phyloP scores from a whole-genome alignment of 768 basidiomycete genomes.

The Leccinum broughii region DNA sequence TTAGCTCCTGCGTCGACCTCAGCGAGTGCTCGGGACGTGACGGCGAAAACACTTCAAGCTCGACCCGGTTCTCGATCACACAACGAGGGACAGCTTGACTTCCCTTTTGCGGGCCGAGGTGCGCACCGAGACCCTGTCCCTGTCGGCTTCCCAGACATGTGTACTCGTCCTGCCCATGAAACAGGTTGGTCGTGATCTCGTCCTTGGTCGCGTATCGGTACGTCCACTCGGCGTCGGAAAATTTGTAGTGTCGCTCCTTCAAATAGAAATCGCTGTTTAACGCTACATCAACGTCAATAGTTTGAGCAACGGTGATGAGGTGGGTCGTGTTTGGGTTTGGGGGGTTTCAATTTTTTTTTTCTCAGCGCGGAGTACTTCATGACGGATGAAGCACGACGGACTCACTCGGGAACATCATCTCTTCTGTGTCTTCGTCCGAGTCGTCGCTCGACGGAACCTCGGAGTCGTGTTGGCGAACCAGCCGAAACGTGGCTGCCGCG shows the following conservation, averaged over 20 bases:
- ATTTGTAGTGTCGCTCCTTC: neutral
- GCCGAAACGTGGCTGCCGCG: neutral
- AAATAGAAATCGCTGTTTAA: conserved; percentile 15
- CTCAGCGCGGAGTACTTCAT: conserved; percentile 6
- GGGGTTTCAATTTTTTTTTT: neutral
- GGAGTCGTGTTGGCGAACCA: neutral
- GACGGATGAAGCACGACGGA: neutral
- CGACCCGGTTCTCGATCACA: conserved; percentile 11
- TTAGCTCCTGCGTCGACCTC: neutral
- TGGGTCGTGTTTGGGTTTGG: neutral
- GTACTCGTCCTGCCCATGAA: conserved; percentile 21
- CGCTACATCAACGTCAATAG: neutral
- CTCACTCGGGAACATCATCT: conserved; percentile 32
- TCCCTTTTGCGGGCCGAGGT: neutral
- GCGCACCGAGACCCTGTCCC: neutral
- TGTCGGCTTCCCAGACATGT: neutral
- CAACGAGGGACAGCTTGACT: conserved; percentile 7
- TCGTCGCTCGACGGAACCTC: conserved; percentile 16
- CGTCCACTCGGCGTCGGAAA: conserved; percentile 20
- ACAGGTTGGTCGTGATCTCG: conserved; percentile 31
- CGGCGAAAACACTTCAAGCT: neutral
- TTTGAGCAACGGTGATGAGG: neutral
- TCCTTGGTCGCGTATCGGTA: conserved; percentile 35
- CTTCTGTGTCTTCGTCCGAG: conserved; percentile 17
- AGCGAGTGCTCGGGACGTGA: neutral